Percentiles rank a stretch among this genome's conserved stretches.
Evolutionary conservation across 1,284 basidiomycete genomes (phyloP).

Genomic region (Rhodotorula sp.): DNA sequence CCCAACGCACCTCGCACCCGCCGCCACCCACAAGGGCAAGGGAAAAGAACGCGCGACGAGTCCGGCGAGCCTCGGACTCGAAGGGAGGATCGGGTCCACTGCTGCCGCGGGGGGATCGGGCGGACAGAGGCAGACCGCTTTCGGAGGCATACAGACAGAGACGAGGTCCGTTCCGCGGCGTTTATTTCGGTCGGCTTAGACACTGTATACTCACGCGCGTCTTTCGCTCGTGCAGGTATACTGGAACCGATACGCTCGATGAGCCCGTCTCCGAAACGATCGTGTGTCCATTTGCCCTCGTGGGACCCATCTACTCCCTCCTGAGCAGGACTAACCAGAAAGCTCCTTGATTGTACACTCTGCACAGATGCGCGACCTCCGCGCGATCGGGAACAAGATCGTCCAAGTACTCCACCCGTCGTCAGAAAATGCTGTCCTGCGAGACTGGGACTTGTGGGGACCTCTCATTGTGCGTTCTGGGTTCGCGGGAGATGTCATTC

Average conservation of each 20-base stretch:
- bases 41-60: slow-evolving; percentile 16
- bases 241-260: slow-evolving; percentile 76
- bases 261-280: slow-evolving; percentile 86
- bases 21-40: slow-evolving; percentile 26
- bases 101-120: slow-evolving; percentile 10
- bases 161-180: slow-evolving; percentile 65
- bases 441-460: slow-evolving; percentile 97
- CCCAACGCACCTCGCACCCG: slow-evolving; percentile 18
- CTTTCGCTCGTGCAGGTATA: slow-evolving; percentile 57
- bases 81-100: slow-evolving; percentile 26
- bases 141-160: slow-evolving; percentile 82
- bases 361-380: slow-evolving; percentile 65
- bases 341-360: too few species aligned
- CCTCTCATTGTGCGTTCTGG: slow-evolving; percentile 62
- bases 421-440: slow-evolving; percentile 62
- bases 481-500: neutral
- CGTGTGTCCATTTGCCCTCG: slow-evolving; percentile 59
- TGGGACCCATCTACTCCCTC: too few species aligned
- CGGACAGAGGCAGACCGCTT: slow-evolving; percentile 28
- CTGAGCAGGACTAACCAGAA: too few species aligned
- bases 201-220: neutral
- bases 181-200: too few species aligned
- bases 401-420: slow-evolving; percentile 89
- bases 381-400: slow-evolving; percentile 86
- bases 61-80: slow-evolving; percentile 6